Conservation (phyloP, 202 grass and related monocot genomes). For the Digitaria exilis region DNA sequence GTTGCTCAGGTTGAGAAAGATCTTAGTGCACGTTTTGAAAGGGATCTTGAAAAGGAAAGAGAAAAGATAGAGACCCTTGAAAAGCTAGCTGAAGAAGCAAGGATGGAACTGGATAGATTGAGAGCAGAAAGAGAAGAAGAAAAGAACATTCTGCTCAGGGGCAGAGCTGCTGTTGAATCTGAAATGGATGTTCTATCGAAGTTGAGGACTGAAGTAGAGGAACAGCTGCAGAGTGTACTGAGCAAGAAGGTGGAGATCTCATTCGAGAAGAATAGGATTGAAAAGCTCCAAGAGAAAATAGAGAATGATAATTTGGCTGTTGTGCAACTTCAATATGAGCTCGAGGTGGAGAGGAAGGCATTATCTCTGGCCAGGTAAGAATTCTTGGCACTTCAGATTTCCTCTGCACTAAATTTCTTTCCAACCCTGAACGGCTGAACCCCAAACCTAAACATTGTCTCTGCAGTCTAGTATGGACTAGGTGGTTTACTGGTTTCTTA, state of each 20-base stretch:
- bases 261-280: slow-evolving; percentile 79
- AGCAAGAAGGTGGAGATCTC: slow-evolving; percentile 89
- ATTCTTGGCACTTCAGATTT: slow-evolving; percentile 3
- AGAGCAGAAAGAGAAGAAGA: slow-evolving; percentile 83
- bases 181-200: slow-evolving; percentile 91
- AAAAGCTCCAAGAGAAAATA: slow-evolving; percentile 70
- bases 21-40: slow-evolving; percentile 75
- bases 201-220: slow-evolving; percentile 82
- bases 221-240: slow-evolving; percentile 81
- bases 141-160: slow-evolving; percentile 66
- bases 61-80: slow-evolving; percentile 79
- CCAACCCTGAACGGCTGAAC: slow-evolving; percentile 1
- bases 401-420: neutral
- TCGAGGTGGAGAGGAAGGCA: slow-evolving; percentile 97
- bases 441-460: neutral
- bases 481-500: slow-evolving; percentile 4
- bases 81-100: slow-evolving; percentile 79
- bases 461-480: neutral
- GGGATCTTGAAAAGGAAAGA: slow-evolving; percentile 72
- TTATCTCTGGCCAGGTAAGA: slow-evolving; percentile 90
- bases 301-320: slow-evolving; percentile 74
- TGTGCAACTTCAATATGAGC: slow-evolving; percentile 80
- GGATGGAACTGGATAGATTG: slow-evolving; percentile 63
- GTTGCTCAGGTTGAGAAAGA: slow-evolving; percentile 94
- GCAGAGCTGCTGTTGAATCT: slow-evolving; percentile 80